Percentiles rank a stretch among this genome's conserved stretches.
Conservation (phyloP, 1,284 basidiomycete genomes). For the Cerioporus squamosus region DNA sequence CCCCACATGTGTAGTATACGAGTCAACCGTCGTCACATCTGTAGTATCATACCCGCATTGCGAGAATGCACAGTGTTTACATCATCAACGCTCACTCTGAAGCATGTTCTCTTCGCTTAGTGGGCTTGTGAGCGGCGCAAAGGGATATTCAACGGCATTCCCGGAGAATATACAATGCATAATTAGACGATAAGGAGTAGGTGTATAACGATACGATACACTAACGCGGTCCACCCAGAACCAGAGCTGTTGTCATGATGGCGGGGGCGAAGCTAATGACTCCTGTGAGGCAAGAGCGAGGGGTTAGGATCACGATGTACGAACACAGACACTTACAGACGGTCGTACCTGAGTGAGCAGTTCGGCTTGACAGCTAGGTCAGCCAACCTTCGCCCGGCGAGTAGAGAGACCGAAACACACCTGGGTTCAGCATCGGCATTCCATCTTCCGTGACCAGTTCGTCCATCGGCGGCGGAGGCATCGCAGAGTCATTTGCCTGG, state of each 20-base stretch:
- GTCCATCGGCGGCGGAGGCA: constrained; percentile 38
- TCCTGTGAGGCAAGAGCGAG: constrained; percentile 43
- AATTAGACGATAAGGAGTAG: constrained; percentile 13
- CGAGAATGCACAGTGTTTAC: background rate
- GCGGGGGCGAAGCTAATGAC: constrained; percentile 63
- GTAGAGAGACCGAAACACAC: constrained; percentile 33
- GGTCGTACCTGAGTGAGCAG: constrained; percentile 59
- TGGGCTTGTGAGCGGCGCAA: too few species aligned
- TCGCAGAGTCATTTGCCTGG: background rate
- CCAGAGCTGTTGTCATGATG: constrained; percentile 39
- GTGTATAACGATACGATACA: constrained; percentile 7
- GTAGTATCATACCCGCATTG: constrained; percentile 25
- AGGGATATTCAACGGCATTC: background rate
- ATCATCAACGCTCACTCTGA: too few species aligned
- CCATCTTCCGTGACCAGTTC: constrained; percentile 63
- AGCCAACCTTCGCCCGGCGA: background rate
- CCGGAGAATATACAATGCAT: constrained; percentile 12
- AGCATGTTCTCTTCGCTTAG: too few species aligned
- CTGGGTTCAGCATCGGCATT: constrained; percentile 69
- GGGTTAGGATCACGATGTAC: background rate
- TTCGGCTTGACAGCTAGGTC: constrained; percentile 46
- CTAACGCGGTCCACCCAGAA: background rate
- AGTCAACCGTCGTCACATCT: constrained; percentile 32
- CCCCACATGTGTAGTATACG: constrained; percentile 30
- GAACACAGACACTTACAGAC: background rate